Base-by-base conservation (phyloP, 352 stramenopile species). In the Phytopythium sindhum region DNA sequence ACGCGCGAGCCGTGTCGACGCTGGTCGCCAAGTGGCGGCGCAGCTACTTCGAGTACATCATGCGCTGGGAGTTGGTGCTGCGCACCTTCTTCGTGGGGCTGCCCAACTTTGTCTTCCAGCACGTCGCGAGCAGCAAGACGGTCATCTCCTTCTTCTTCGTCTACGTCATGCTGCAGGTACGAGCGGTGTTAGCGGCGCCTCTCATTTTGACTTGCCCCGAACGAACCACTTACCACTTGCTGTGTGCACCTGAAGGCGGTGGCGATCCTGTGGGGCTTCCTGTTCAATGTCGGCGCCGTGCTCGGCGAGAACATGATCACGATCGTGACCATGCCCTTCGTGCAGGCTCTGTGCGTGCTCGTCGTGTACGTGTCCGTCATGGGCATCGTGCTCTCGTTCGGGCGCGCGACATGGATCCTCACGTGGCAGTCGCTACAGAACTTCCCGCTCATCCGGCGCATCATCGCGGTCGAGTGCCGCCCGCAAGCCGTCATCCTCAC, bases 381-480 rank as follows among this genome's bases (percentile, higher is more conserved):
- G 72, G 80, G 80, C 33, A 93, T 96, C 47, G 76, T 94, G 56
- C 63, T 96, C 39, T 88, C 85, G 29, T 92, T 96, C 53, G 87
- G 85, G 11, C 85, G 87, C 21, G 84, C 87, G 21, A 94, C 80
- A 39, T 96, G 87, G 87, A 96, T 96, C 67, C 76, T 96, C 57
- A 94, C 84, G 60, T 96, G 87, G 87, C 87, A 96, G 58, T 96
- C 87, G 42, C 76, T 88, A 35, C 69, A 90, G 59, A 92, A 96
- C 60, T 96, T 96, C 61, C 87, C 87, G 55, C 81, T 94, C 29
- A 96, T 96, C 61, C 85, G 87, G 9, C 81, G 87, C 39, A 91
- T 94, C 39, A 93, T 96, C 67, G 77, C 80, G 12, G 76, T 80
- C 56, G 85, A 93, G 66, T 90, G 80, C 44, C 73, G 77, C 8